Evolutionary conservation across 768 basidiomycete species (phyloP), one percentile per base, ranked within the genome.

Genomic region (Suillus cothurnatus): DNA sequence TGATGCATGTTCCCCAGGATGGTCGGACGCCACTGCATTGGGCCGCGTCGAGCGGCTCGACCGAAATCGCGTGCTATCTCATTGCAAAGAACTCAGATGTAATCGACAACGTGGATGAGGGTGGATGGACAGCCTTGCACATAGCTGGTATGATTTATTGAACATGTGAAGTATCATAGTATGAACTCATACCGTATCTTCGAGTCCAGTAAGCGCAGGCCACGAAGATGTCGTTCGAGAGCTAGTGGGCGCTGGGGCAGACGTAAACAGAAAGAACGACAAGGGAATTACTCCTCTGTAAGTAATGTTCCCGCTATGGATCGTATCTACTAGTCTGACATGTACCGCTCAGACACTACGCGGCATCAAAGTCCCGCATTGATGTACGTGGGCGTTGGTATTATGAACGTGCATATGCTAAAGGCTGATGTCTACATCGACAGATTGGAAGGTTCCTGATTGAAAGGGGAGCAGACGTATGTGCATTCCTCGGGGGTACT

Each of bases 401-500:
- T 69, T 72, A 66, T 65, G 67, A 68, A 67, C 66, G 64, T 63
- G 61, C 61, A 61, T 68, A 59, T 68, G 26, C 6, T 69, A 70
- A 71, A 15, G 14, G 12, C 38, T 23, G 21, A 34, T 79, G 71
- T 78, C 75, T 53, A 55, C 71, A 68, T 67, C 66, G 73, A 64
- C 74, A 98, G 95, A 94, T 97, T 77, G 95, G 94, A 69, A 90
- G 85, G 78, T 82, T 93, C 43, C 81, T 98, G 67, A 91, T 98
- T 72, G 81, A 88, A 62, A 85, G 92, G 74, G 95, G 95, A 64
- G 96, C 96, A 68, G 94, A 97, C 74, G 96, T 96, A 80, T 72
- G 94, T 85, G 68, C 62, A 68, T 61, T 61, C 74, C 68, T 74
- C 71, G 65, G 66, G 72, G 69, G 71, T 59, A 9, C 12, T 72